Conservation (phyloP, 148 eudicot genomes). For the Dianthus caryophyllus region DNA sequence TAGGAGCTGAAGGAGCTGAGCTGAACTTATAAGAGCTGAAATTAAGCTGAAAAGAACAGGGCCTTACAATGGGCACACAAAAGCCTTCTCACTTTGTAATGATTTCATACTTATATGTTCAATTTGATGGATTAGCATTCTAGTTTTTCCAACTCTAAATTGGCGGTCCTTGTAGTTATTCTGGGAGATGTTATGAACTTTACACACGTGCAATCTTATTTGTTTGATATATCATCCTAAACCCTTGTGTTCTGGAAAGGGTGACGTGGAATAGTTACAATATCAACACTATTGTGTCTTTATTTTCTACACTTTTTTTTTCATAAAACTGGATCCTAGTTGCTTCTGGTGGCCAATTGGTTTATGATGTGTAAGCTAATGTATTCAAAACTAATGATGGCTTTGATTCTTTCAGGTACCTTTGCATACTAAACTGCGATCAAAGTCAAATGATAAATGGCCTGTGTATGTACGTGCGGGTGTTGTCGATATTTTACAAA, state of each 20-base stretch:
- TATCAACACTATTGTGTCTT: neutral
- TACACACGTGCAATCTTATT: neutral
- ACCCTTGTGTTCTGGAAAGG: neutral
- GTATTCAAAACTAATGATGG: slow-evolving; percentile 5
- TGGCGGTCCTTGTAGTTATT: neutral
- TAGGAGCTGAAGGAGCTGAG: no score
- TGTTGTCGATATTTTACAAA: slow-evolving; percentile 69
- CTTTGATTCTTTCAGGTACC: slow-evolving; percentile 41
- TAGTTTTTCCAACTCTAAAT: neutral
- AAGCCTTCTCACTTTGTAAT: no score
- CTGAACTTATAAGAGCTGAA: no score
- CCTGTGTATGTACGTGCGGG: slow-evolving; percentile 58
- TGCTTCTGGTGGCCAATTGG: neutral
- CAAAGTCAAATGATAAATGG: slow-evolving; percentile 47
- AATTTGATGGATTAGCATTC: no score
- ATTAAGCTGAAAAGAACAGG: no score
- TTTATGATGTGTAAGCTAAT: neutral
- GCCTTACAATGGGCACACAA: neutral
- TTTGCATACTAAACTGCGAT: slow-evolving; percentile 39
- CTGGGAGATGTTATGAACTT: neutral
- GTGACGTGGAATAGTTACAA: neutral
- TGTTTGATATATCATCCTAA: neutral
- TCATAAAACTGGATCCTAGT: neutral
- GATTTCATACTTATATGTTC: no score
- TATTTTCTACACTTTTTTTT: neutral